Evolutionary conservation across 768 basidiomycete genomes (phyloP).

Genomic region (Lyophyllum atratum): DNA sequence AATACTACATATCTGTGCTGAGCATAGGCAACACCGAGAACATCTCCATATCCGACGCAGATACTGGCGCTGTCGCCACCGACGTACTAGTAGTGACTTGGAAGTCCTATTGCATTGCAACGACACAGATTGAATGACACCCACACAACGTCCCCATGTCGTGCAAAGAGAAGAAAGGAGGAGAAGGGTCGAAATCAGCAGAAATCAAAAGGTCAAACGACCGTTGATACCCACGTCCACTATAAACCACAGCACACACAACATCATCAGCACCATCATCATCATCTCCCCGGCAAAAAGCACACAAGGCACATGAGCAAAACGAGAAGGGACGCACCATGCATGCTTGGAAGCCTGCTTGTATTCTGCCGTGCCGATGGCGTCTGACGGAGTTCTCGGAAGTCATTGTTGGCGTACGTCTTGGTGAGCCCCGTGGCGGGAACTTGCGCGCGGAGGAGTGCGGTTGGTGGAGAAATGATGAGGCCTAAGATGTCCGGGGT

Average conservation of each 20-base stretch:
- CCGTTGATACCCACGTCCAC: constrained; percentile 45
- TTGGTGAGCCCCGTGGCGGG: constrained; percentile 74
- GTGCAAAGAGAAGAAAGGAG: not conserved
- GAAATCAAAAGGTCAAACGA: constrained; percentile 22
- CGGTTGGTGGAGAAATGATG: constrained; percentile 63
- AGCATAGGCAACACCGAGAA: constrained; percentile 11
- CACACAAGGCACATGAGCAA: not conserved
- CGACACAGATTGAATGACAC: not conserved
- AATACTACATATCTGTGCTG: constrained; percentile 12
- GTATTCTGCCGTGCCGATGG: constrained; percentile 79
- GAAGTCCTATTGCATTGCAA: constrained; percentile 11
- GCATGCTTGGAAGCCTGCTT: constrained; percentile 83
- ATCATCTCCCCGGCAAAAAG: not conserved
- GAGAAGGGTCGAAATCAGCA: constrained; percentile 16
- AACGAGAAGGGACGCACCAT: constrained; percentile 46
- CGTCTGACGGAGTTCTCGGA: constrained; percentile 69
- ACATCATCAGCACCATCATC: not conserved
- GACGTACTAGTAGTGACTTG: constrained; percentile 11
- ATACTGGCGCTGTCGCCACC: constrained; percentile 3
- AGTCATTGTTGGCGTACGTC: constrained; percentile 80
- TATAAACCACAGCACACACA: constrained; percentile 11
- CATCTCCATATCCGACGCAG: constrained; percentile 11
- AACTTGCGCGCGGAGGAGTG: constrained; percentile 63
- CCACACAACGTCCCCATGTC: not conserved
- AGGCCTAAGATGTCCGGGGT: constrained; percentile 55